These are phyloP conservation scores for Monilinia fructigena DNA, from an alignment of 2,329 filamentous ascomycete genomes.

Conservation along the genomic window DNA sequence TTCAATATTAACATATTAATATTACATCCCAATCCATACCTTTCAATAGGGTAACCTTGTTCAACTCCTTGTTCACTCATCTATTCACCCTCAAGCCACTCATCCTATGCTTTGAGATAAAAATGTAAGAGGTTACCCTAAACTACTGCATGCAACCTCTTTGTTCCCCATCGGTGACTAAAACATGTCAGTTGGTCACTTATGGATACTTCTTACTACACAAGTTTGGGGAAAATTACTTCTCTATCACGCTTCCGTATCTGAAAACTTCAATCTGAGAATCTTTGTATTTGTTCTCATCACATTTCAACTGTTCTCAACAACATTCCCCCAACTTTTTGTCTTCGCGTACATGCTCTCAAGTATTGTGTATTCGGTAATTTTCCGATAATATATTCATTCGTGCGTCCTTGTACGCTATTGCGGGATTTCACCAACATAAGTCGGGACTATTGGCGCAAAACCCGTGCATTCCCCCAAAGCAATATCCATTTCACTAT, in stretches of 20 bases:
- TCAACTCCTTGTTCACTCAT: conserved; percentile 8
- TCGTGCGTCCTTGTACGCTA: conserved; percentile 3
- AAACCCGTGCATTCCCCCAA: not conserved
- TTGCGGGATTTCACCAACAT: not conserved
- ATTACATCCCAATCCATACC: not conserved
- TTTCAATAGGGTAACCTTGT: not conserved
- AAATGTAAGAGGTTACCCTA: not conserved
- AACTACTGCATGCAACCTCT: conserved; percentile 13
- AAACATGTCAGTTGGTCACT: conserved; percentile 9
- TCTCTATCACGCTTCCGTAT: not conserved
- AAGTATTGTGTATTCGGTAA: conserved; percentile 2
- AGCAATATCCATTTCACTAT: not conserved
- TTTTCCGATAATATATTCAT: conserved; percentile 7
- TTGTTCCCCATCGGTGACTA: not conserved
- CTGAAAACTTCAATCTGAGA: conserved; percentile 2
- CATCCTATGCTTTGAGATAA: not conserved
- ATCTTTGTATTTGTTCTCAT: not conserved
- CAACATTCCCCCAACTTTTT: not conserved
- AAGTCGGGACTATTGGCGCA: conserved; percentile 4
- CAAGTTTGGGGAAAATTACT: not conserved
- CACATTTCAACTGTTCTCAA: not conserved
- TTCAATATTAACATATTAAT: not conserved
- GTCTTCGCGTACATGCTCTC: not conserved
- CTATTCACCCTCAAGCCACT: not conserved
- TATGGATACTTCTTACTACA: not conserved